Base-by-base conservation (phyloP, 805 yeast species). In the Candida ponderosae region DNA sequence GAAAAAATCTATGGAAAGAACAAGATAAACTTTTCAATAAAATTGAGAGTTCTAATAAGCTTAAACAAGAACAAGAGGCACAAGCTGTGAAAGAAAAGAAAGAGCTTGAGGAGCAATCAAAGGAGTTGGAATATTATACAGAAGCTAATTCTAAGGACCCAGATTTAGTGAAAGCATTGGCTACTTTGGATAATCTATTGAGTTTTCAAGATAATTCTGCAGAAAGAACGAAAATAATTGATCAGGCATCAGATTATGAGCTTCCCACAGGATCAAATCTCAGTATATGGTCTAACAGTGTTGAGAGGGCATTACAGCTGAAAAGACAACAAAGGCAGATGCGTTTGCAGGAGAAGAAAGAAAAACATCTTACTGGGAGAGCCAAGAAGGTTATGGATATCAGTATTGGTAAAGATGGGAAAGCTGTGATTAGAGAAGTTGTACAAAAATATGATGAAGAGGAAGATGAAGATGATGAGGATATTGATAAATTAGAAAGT, bases 171-270 rank as follows among this genome's bases (percentile, higher is more conserved):
- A 67, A 68, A 39, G 98, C 98, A 0, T 81, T 84, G 47, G 75
- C 74, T 32, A 65, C 89, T 35, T 62, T 93, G 34, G 84, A 85
- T 24, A 81, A 76, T 24, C 62, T 93, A 34, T 63, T 93, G 32
- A 72, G 77, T 43, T 93, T 79, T 57, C 98, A 93, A 56, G 85
- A 75, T 3, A 78, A 89, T 15, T 84, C 94, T 6, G 85, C 89
- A 1, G 94, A 87, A 56, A 70, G 99, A 55, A 93, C 98, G 0
- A 77, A 76, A 47, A 87, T 93, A 44, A 89, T 94, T 29, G 99
- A 93, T 55, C 81, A 86, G 53, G 96, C 94, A 0, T 76, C 95
- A 5, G 98, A 93, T 55, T 86, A 74, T 54, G 94, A 85, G 35
- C 59, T 80, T 38, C 61, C 68, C 27, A 75, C 86, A 0, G 63